phyloP scores from a whole-genome alignment of 2,329 filamentous ascomycete species.

The Sporothrix curviconia region DNA sequence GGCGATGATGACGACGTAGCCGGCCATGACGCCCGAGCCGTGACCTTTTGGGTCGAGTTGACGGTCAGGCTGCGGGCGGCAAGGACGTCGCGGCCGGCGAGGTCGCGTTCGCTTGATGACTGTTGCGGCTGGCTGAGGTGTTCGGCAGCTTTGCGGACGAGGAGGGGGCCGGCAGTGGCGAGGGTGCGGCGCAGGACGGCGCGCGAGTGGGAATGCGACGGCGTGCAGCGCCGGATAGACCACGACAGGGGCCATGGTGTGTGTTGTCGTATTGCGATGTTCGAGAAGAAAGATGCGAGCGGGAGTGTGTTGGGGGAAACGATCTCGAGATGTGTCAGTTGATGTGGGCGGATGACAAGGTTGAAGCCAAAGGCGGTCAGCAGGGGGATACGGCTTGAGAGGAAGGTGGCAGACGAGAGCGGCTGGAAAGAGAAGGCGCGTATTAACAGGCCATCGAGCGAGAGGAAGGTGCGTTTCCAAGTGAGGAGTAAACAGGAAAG shows the following conservation, averaged over 20 bases:
- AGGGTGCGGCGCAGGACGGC: conserved; percentile 11
- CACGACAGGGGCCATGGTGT: conserved; percentile 15
- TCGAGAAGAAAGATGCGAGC: too few relatives aligned
- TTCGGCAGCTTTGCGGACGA: conserved; percentile 11
- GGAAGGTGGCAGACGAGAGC: not conserved
- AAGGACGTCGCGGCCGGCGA: not conserved
- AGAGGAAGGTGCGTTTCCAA: not conserved
- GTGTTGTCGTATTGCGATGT: not conserved
- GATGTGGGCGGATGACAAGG: not conserved
- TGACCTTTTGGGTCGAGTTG: conserved; percentile 63
- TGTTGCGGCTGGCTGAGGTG: not conserved
- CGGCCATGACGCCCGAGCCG: conserved; percentile 59
- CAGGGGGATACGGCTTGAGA: not conserved
- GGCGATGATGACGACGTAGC: conserved; percentile 58
- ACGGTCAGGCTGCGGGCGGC: conserved; percentile 38
- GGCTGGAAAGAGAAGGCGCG: not conserved
- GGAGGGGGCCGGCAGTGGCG: conserved; percentile 14
- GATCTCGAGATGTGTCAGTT: not conserved
- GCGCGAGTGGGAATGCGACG: conserved; percentile 12
- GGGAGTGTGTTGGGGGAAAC: not conserved
- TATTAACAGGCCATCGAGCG: not conserved
- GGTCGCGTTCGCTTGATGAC: not conserved
- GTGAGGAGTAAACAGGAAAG: not conserved
- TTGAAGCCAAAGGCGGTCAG: not conserved
- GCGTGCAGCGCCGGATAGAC: conserved; percentile 14